Percentiles rank a stretch among this genome's conserved stretches.
Conservation (phyloP, 1,284 basidiomycete genomes). For the Moesziomyces globuligerus region DNA sequence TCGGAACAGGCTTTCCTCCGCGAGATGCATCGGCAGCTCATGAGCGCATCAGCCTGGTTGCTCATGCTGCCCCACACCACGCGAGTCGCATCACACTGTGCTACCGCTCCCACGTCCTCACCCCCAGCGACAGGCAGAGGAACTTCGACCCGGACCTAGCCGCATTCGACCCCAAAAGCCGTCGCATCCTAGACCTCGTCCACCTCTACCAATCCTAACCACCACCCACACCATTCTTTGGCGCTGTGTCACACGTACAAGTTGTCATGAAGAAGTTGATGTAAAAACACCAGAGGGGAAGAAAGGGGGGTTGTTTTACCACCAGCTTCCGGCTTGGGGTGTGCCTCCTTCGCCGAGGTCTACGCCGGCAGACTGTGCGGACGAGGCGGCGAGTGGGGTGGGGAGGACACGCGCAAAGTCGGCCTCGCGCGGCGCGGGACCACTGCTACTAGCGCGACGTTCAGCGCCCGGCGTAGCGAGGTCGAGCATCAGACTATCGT, state of each 20-base stretch:
- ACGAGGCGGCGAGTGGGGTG: too few species aligned
- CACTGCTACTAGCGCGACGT: neutral
- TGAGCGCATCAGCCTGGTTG: constrained; percentile 1
- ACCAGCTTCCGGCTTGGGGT: constrained; percentile 42
- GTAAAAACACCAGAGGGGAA: too few species aligned
- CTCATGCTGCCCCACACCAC: neutral
- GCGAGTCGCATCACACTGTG: constrained; percentile 12
- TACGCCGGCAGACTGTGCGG: too few species aligned
- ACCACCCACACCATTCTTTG: neutral
- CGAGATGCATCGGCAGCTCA: neutral
- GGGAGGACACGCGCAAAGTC: neutral
- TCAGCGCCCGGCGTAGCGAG: constrained; percentile 5
- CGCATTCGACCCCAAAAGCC: constrained; percentile 16
- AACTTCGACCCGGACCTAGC: constrained; percentile 30
- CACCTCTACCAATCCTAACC: neutral
- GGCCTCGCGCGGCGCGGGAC: neutral
- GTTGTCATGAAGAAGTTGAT: neutral
- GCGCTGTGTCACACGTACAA: constrained; percentile 7
- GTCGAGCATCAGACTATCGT: constrained; percentile 20
- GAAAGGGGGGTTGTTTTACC: constrained; percentile 11
- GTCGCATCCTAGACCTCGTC: constrained; percentile 8
- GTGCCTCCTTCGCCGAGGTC: constrained; percentile 31
- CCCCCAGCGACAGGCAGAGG: neutral
- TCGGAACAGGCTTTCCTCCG: constrained; percentile 22
- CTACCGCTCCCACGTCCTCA: constrained; percentile 6